Percentiles rank a stretch among this genome's conserved stretches.
Conservation (phyloP, 371 early-diverging fungal species). For the Mucor lusitanicus region DNA sequence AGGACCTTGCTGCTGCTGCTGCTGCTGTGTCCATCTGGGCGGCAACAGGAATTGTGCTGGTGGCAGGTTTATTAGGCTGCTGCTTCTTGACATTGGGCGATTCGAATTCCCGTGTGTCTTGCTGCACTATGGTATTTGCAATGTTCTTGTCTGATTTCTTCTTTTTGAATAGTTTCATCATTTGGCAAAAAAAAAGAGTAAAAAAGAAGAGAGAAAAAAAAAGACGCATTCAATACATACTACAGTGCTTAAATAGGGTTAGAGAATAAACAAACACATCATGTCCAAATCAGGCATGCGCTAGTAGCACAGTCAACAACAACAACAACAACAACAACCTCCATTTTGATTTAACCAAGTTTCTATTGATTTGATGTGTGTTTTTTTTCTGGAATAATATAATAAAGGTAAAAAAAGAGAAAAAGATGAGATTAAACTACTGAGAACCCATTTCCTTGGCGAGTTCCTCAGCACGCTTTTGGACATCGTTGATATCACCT, state of each 20-base stretch:
- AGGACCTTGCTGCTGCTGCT: neutral
- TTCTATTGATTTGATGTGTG: neutral
- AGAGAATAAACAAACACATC: conserved; percentile 6
- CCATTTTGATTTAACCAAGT: neutral
- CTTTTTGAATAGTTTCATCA: conserved; percentile 10
- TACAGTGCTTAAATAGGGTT: neutral
- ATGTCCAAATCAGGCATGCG: neutral
- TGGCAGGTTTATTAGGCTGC: neutral
- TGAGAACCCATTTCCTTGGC: conserved; percentile 63
- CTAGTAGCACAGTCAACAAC: neutral
- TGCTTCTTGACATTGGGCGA: neutral
- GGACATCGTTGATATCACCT: conserved; percentile 95
- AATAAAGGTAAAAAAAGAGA: neutral
- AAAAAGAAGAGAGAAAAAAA: neutral
- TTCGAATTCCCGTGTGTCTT: neutral
- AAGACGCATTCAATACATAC: neutral
- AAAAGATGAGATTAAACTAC: conserved; percentile 24
- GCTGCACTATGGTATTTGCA: neutral
- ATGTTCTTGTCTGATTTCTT: conserved; percentile 11
- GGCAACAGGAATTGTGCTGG: neutral
- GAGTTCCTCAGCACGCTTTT: conserved; percentile 91
- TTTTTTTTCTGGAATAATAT: neutral
- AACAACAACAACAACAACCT: neutral
- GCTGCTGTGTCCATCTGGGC: neutral
- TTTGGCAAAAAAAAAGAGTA: neutral